Base-by-base conservation (phyloP, 306 rosid species). In the Acacia crassicarpa region DNA sequence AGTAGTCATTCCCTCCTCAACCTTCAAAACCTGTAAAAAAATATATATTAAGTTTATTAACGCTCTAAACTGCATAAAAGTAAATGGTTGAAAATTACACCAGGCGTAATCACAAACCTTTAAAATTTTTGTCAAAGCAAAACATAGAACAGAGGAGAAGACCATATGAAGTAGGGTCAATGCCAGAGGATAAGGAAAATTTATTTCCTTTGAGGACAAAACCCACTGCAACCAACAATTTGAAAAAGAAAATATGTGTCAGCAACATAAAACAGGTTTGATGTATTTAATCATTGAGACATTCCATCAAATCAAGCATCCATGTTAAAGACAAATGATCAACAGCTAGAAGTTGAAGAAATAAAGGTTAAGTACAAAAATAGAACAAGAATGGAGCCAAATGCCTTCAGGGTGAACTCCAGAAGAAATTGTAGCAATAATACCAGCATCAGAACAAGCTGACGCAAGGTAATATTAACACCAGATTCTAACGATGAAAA, bases 161-260 rank as follows among this genome's bases (percentile, higher is more conserved):
- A 93, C 80, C 99, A 95, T 95, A 89, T 95, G 99, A 82, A 95
- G 96, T 49, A 95, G 93, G 77, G 99, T 95, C 91, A 95, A 86
- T 11, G 94, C 99, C 74, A 95, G 91, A 82, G 99, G 99, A 87
- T 93, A 95, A 23, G 99, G 99, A 67, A 95, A 95, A 89, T 95
- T 93, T 81, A 95, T 92, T 85, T 93, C 98, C 89, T 95, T 95
- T 13, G 99, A 95, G 2, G 99, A 95, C 90, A 95, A 87, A 80
- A 95, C 94, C 98, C 97, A 95, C 99, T 95, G 96, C 90, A 91
- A 44, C 63, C 49, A 72, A 81, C 82, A 84, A 59, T 77, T 78
- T 46, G 61, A 67, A 70, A 74, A 53, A 38, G 65, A 71, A 70
- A 62, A 71, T 19, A 53, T 8, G 22, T 74, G 80, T 86, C 85